These are phyloP conservation scores for Periconia digitata DNA, from an alignment of 2,329 filamentous ascomycete species.

Conservation along the genomic window DNA sequence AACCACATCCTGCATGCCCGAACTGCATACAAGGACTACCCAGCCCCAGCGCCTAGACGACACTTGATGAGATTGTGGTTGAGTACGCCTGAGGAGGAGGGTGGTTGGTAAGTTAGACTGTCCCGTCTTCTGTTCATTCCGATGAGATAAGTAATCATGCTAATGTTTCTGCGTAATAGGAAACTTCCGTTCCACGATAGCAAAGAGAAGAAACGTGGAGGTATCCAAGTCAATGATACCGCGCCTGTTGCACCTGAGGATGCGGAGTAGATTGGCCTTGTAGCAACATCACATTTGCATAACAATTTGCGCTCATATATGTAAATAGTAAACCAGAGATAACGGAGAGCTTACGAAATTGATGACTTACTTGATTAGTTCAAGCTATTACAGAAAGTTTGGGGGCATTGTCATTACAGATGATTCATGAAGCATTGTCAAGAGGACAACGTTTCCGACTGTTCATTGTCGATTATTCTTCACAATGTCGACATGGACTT, in stretches of 20 bases:
- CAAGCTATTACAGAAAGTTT: too few relatives aligned
- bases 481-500: too few relatives aligned
- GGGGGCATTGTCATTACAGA: too few relatives aligned
- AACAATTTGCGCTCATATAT: too few relatives aligned
- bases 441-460: too few relatives aligned
- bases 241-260: conserved; percentile 74
- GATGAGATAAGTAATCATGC: background rate
- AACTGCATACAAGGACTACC: conserved; percentile 75
- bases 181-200: conserved; percentile 79
- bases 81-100: conserved; percentile 77
- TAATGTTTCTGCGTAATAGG: background rate
- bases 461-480: too few relatives aligned
- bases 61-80: conserved; percentile 86
- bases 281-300: too few relatives aligned
- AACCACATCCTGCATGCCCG: conserved; percentile 78
- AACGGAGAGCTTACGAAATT: too few relatives aligned
- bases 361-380: too few relatives aligned
- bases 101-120: conserved; percentile 70
- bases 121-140: background rate
- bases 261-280: conserved; percentile 69
- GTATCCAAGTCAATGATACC: conserved; percentile 83
- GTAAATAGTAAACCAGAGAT: too few relatives aligned
- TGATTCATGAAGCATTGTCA: too few relatives aligned
- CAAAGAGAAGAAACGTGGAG: conserved; percentile 81
- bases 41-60: conserved; percentile 68